These are phyloP conservation scores for Brasilioporus rufonigricans DNA, from an alignment of 768 basidiomycete genomes.

Conservation along the genomic window DNA sequence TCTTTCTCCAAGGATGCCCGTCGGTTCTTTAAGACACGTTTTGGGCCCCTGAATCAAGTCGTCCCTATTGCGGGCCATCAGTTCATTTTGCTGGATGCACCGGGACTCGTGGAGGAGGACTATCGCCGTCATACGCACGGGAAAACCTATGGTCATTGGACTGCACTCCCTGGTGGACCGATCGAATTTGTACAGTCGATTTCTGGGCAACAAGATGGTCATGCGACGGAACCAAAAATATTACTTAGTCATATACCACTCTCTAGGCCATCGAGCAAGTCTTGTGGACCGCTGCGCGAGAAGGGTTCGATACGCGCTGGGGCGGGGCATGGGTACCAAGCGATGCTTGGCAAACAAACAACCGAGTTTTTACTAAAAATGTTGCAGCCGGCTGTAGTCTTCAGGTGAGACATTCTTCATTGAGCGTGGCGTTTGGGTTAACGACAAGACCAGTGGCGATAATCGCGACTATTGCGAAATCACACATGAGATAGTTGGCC, in stretches of 20 bases:
- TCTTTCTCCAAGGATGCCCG: slow-evolving; percentile 54
- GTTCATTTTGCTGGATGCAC: slow-evolving; percentile 70
- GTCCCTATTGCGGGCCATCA: slow-evolving; percentile 67
- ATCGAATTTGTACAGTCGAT: slow-evolving; percentile 57
- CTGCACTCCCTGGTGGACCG: slow-evolving; percentile 49
- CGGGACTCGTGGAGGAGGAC: slow-evolving; percentile 82
- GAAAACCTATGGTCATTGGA: slow-evolving; percentile 54
- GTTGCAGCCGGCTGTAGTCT: slow-evolving; percentile 65
- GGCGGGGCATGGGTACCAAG: slow-evolving; percentile 80
- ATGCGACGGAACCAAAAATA: slow-evolving; percentile 37
- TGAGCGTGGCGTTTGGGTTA: neutral
- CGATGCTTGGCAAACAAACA: slow-evolving; percentile 77
- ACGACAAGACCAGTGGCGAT: slow-evolving; percentile 57
- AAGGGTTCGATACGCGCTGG: slow-evolving; percentile 67
- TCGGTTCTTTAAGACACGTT: slow-evolving; percentile 54
- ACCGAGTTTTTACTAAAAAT: slow-evolving; percentile 66
- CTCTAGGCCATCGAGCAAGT: slow-evolving; percentile 65
- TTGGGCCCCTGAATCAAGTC: slow-evolving; percentile 67
- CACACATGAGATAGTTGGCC: slow-evolving; percentile 43
- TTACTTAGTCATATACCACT: slow-evolving; percentile 88
- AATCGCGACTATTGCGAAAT: slow-evolving; percentile 91
- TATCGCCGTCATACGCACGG: slow-evolving; percentile 57
- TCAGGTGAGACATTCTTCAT: slow-evolving; percentile 51
- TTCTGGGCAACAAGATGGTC: slow-evolving; percentile 31
- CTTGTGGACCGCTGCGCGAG: slow-evolving; percentile 79